phyloP scores from a whole-genome alignment of 139 green algal genomes.

The Astrephomene gubernaculifera region DNA sequence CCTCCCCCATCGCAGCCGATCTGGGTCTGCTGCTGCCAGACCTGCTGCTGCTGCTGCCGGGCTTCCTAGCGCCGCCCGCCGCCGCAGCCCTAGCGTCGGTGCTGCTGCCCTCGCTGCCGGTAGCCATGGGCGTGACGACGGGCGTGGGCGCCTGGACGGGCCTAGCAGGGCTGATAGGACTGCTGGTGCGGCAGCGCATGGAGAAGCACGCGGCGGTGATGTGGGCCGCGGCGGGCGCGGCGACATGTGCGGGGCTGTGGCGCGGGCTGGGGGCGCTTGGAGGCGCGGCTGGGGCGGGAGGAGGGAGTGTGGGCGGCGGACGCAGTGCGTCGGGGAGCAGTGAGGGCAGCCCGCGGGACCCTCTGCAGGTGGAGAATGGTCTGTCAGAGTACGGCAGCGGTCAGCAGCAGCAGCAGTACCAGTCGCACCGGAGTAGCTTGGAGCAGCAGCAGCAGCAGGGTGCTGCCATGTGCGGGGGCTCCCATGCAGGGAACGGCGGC shows the following conservation, averaged over 20 bases:
- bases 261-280: background rate
- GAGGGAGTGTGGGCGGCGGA: no score
- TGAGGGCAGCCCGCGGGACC: no score
- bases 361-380: no score
- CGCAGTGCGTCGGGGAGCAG: no score
- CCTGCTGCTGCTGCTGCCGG: constrained; percentile 44
- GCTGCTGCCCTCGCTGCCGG: constrained; percentile 43
- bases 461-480: background rate
- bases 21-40: constrained; percentile 26
- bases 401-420: no score
- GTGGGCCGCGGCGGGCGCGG: constrained; percentile 19
- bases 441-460: constrained; percentile 3
- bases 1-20: constrained; percentile 57
- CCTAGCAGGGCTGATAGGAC: background rate
- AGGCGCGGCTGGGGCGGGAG: background rate
- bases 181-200: background rate
- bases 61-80: background rate
- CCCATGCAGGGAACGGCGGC: background rate
- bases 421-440: no score
- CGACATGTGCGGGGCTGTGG: constrained; percentile 1
- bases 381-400: no score
- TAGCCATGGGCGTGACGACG: constrained; percentile 24
- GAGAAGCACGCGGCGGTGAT: constrained; percentile 3
- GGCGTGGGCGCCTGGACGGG: constrained; percentile 27
- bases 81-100: background rate